Percentiles rank a stretch among this genome's conserved stretches.
Evolutionary conservation across 331 rosid species (phyloP).

Genomic region (Prunus yedoensis): DNA sequence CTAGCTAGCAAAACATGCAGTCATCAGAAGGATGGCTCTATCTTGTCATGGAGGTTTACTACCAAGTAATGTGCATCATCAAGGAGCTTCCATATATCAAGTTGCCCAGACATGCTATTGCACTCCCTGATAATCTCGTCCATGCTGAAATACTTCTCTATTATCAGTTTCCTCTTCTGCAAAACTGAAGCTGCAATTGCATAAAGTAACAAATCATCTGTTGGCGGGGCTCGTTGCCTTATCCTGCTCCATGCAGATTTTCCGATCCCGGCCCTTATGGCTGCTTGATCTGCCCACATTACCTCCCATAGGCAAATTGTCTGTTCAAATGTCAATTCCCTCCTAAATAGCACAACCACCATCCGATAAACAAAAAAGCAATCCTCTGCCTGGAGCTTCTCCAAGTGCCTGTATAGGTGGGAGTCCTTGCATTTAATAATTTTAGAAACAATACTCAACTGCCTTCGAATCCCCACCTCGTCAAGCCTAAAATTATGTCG

Average conservation of each 20-base stretch:
- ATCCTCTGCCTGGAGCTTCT: slow-evolving; percentile 96
- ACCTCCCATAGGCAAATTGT: slow-evolving; percentile 98
- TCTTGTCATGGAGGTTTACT: slow-evolving; percentile 91
- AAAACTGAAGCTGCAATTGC: slow-evolving; percentile 96
- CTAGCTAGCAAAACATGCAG: slow-evolving; percentile 24
- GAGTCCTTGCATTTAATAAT: slow-evolving; percentile 83
- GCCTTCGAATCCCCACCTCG: slow-evolving; percentile 93
- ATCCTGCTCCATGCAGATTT: slow-evolving; percentile 98
- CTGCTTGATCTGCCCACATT: slow-evolving; percentile 99
- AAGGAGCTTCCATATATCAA: slow-evolving; percentile 96
- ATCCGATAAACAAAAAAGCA: slow-evolving; percentile 97
- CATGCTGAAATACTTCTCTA: slow-evolving; percentile 97
- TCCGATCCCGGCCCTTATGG: slow-evolving; percentile 86
- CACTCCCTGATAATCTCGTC: slow-evolving; percentile 97
- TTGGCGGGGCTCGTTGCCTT: slow-evolving; percentile 96
- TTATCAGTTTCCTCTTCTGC: slow-evolving; percentile 87
- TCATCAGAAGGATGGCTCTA: slow-evolving; percentile 62
- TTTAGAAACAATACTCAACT: slow-evolving; percentile 78
- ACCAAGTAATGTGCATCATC: slow-evolving; percentile 97
- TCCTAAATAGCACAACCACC: slow-evolving; percentile 95
- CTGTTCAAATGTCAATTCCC: slow-evolving; percentile 94
- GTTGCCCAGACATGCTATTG: slow-evolving; percentile 95
- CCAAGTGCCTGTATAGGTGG: slow-evolving; percentile 88
- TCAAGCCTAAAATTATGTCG: slow-evolving; percentile 98
- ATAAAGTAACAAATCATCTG: slow-evolving; percentile 82